Percentiles rank a stretch among this genome's conserved stretches.
phyloP scores from a whole-genome alignment of 768 basidiomycete genomes.

The Ramaria rubella region DNA sequence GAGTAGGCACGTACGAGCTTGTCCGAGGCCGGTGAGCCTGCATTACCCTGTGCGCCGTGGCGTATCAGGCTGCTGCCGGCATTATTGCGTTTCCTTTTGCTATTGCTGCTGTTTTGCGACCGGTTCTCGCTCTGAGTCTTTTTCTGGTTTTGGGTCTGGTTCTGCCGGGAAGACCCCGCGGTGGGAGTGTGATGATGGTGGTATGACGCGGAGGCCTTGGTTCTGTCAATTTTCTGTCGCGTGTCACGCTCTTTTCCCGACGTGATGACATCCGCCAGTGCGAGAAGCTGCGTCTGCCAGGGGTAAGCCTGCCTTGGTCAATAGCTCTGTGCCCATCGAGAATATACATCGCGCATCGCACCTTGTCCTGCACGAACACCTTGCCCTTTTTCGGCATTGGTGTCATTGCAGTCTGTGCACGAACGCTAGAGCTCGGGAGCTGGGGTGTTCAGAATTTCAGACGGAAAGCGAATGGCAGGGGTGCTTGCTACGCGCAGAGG shows the following conservation, averaged over 20 bases:
- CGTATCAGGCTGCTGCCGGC: too few relatives aligned
- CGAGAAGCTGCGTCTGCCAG: background rate
- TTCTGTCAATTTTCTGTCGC: conserved; percentile 5
- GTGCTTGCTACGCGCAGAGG: too few relatives aligned
- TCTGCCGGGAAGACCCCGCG: too few relatives aligned
- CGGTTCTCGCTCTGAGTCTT: too few relatives aligned
- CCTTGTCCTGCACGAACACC: conserved; percentile 9
- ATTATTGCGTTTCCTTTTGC: background rate
- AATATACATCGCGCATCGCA: background rate
- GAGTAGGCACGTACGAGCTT: conserved; percentile 3
- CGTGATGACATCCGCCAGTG: conserved; percentile 1
- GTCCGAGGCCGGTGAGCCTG: conserved; percentile 4
- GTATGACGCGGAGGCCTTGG: background rate
- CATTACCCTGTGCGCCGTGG: too few relatives aligned
- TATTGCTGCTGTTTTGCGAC: background rate
- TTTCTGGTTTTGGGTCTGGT: too few relatives aligned
- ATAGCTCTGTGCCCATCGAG: background rate
- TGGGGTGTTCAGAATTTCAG: too few relatives aligned
- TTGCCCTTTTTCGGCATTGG: conserved; percentile 1
- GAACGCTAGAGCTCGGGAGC: too few relatives aligned
- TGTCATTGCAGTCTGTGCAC: background rate
- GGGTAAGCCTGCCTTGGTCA: background rate
- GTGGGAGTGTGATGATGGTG: too few relatives aligned
- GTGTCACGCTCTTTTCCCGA: conserved; percentile 3
- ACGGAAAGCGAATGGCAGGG: too few relatives aligned